Evolutionary conservation across 306 rosid genomes (phyloP).

Genomic region (Trifolium subterraneum): DNA sequence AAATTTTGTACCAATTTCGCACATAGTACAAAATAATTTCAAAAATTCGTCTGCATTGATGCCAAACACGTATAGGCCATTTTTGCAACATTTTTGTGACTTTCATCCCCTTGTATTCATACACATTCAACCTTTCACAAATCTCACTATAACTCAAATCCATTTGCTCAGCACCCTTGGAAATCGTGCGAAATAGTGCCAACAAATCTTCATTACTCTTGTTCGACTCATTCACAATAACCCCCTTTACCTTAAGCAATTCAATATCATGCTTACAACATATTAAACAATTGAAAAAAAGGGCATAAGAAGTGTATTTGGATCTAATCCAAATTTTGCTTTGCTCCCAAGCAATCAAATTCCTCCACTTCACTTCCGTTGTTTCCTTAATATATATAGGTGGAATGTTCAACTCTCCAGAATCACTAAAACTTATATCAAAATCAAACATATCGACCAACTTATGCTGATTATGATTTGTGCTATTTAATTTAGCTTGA

Average conservation of each 20-base stretch:
- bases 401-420: not conserved
- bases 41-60: not conserved
- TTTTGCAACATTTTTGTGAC: not conserved
- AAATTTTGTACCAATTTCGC: slow-evolving; percentile 25
- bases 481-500: not conserved
- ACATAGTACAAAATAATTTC: not conserved
- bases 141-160: slow-evolving; percentile 29
- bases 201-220: slow-evolving; percentile 20
- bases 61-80: slow-evolving; percentile 1
- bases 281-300: slow-evolving; percentile 16
- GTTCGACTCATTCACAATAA: not conserved
- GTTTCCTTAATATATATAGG: not conserved
- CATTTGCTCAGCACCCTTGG: slow-evolving; percentile 18
- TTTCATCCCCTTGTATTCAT: not conserved
- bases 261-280: slow-evolving; percentile 31
- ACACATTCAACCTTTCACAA: slow-evolving; percentile 9
- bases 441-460: slow-evolving; percentile 5
- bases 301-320: slow-evolving; percentile 29
- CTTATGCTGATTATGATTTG: not conserved
- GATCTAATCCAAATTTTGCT: slow-evolving; percentile 24
- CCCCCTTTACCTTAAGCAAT: not conserved
- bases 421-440: slow-evolving; percentile 8
- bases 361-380: slow-evolving; percentile 23
- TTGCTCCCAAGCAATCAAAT: slow-evolving; percentile 34
- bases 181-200: not conserved